phyloP scores from a whole-genome alignment of 305 asterid genomes.

The Plantago coronopus region DNA sequence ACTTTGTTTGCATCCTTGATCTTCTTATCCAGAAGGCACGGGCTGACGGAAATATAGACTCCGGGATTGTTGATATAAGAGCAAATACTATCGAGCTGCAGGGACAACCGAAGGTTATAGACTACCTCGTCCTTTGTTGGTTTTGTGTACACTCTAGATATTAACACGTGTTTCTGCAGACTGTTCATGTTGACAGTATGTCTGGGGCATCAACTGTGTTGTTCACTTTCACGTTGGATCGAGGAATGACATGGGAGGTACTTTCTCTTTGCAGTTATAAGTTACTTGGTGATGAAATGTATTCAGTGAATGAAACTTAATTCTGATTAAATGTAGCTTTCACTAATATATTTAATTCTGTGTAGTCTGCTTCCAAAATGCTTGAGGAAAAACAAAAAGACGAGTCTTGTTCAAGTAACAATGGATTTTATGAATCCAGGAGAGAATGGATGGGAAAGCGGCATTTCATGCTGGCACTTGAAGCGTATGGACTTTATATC shows the following conservation, averaged over 20 bases:
- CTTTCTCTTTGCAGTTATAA: constrained; percentile 12
- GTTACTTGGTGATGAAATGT: constrained; percentile 10
- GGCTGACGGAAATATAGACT: constrained; percentile 82
- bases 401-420: constrained; percentile 51
- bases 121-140: constrained; percentile 26
- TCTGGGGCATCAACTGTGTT: constrained; percentile 89
- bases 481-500: constrained; percentile 49
- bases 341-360: constrained; percentile 16
- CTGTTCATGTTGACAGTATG: constrained; percentile 85
- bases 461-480: constrained; percentile 75
- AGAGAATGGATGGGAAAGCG: constrained; percentile 98
- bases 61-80: constrained; percentile 89
- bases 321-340: constrained; percentile 20
- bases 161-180: constrained; percentile 53
- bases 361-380: constrained; percentile 73
- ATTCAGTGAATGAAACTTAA: constrained; percentile 10
- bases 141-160: constrained; percentile 23
- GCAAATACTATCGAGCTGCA: constrained; percentile 71
- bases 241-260: constrained; percentile 99
- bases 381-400: constrained; percentile 81
- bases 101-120: constrained; percentile 77
- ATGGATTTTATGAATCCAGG: constrained; percentile 87
- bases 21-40: constrained; percentile 75
- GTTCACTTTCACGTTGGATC: constrained; percentile 83
- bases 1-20: constrained; percentile 78